Percentiles rank a stretch among this genome's conserved stretches.
Conservation (phyloP, 2,329 filamentous ascomycete species). For the Leptographium lundbergii region DNA sequence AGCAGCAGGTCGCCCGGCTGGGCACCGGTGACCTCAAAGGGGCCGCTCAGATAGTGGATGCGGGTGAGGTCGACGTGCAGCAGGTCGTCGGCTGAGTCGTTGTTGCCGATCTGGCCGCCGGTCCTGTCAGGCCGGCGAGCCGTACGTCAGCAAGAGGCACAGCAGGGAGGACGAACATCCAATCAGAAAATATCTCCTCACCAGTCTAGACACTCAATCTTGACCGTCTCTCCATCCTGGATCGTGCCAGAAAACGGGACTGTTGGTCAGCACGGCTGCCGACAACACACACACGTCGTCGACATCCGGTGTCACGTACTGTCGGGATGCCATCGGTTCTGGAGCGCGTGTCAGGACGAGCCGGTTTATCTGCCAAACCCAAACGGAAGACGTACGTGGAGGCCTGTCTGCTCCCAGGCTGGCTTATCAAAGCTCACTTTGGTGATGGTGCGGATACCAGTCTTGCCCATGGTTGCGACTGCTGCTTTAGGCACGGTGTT, state of each 20-base stretch:
- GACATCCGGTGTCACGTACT: slow-evolving; percentile 34
- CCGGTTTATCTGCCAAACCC: neutral
- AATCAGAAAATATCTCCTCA: slow-evolving; percentile 9
- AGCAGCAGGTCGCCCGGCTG: slow-evolving; percentile 75
- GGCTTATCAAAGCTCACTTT: slow-evolving; percentile 63
- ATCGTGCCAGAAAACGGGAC: slow-evolving; percentile 64
- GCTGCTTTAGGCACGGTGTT: neutral
- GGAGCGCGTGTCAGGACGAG: neutral
- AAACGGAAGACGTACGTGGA: slow-evolving; percentile 46
- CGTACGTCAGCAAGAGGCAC: neutral
- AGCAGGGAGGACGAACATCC: neutral
- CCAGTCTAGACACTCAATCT: slow-evolving; percentile 88
- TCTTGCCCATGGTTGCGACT: slow-evolving; percentile 20
- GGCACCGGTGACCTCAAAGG: slow-evolving; percentile 75
- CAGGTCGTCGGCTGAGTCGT: slow-evolving; percentile 81
- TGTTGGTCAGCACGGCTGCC: slow-evolving; percentile 21
- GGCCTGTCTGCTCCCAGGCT: slow-evolving; percentile 52
- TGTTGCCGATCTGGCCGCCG: slow-evolving; percentile 75
- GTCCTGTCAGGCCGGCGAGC: slow-evolving; percentile 28
- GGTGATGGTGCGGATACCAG: slow-evolving; percentile 54
- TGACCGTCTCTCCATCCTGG: slow-evolving; percentile 74
- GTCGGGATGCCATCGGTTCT: slow-evolving; percentile 92
- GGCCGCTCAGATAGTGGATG: slow-evolving; percentile 80
- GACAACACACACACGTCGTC: neutral
- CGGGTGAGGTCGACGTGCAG: slow-evolving; percentile 72